Evolutionary conservation across 352 stramenopile genomes (phyloP).

Genomic region (Aphanomyces stellatus): DNA sequence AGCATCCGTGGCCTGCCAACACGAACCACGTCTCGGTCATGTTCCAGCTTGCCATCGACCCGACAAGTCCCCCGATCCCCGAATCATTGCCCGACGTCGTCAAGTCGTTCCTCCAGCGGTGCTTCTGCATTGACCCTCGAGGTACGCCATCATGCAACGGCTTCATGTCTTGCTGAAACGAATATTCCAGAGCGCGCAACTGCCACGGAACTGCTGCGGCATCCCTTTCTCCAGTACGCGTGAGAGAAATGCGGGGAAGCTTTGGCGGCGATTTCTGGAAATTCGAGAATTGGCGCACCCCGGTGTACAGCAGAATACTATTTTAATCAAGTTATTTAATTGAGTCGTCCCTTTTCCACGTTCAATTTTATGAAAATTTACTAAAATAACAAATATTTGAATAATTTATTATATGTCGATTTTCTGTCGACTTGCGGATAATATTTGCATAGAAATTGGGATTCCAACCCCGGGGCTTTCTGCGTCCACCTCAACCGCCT

Average conservation of each 20-base stretch:
- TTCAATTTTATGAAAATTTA: background rate
- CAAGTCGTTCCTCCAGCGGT: slow-evolving; percentile 45
- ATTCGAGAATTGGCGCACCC: background rate
- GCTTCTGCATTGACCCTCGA: slow-evolving; percentile 66
- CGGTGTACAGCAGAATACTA: too few relatives aligned
- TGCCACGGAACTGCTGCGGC: slow-evolving; percentile 43
- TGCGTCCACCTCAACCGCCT: too few relatives aligned
- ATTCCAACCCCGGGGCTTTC: too few relatives aligned
- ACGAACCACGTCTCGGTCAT: slow-evolving; percentile 56
- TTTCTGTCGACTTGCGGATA: background rate
- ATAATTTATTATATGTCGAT: background rate
- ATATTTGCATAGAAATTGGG: background rate
- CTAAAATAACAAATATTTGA: background rate
- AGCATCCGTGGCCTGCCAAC: slow-evolving; percentile 52
- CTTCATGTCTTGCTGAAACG: background rate
- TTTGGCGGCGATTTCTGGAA: background rate
- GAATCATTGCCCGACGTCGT: slow-evolving; percentile 38
- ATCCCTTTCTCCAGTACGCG: slow-evolving; percentile 36
- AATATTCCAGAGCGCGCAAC: slow-evolving; percentile 42
- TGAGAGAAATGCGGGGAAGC: background rate
- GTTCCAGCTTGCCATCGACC: slow-evolving; percentile 58
- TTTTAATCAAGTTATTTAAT: too few relatives aligned
- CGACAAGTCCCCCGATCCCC: slow-evolving; percentile 40
- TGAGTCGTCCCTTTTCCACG: too few relatives aligned
- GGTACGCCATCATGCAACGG: slow-evolving; percentile 28